Percentiles rank a stretch among this genome's conserved stretches.
phyloP scores from a whole-genome alignment of 345 rosid genomes.

The Hypericum perforatum region DNA sequence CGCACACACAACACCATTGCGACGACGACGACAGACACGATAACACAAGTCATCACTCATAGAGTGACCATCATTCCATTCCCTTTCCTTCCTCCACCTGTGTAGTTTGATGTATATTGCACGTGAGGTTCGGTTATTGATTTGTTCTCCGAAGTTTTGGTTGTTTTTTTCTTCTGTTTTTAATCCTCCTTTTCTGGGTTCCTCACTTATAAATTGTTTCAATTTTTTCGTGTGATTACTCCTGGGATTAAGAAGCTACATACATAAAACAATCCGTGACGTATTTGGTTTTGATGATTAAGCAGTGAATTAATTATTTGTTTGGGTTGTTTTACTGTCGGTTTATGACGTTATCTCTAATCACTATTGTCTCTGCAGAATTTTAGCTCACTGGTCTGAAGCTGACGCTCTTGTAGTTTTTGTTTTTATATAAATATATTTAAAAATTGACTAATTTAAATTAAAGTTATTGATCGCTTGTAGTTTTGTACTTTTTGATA shows the following conservation, averaged over 20 bases:
- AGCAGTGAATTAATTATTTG: too few relatives aligned
- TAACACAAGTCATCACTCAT: conserved; percentile 40
- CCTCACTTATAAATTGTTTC: conserved; percentile 17
- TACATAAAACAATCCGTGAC: background rate
- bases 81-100: conserved; percentile 12
- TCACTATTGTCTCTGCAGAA: conserved; percentile 8
- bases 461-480: too few relatives aligned
- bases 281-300: too few relatives aligned
- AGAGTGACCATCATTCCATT: conserved; percentile 12
- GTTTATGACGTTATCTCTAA: too few relatives aligned
- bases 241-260: conserved; percentile 12
- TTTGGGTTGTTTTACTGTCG: too few relatives aligned
- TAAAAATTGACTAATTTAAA: too few relatives aligned
- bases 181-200: background rate
- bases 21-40: conserved; percentile 55
- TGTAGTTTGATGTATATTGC: conserved; percentile 54
- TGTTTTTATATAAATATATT: too few relatives aligned
- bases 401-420: background rate
- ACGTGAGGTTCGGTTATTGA: conserved; percentile 45
- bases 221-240: conserved; percentile 42
- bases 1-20: conserved; percentile 43
- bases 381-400: background rate
- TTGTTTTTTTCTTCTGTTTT: conserved; percentile 13
- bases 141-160: conserved; percentile 24
- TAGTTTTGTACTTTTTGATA: too few relatives aligned